Percentiles rank a stretch among this genome's conserved stretches.
These are phyloP conservation scores for Polygonum maritimum DNA, from an alignment of 148 eudicot species.

Conservation along the genomic window DNA sequence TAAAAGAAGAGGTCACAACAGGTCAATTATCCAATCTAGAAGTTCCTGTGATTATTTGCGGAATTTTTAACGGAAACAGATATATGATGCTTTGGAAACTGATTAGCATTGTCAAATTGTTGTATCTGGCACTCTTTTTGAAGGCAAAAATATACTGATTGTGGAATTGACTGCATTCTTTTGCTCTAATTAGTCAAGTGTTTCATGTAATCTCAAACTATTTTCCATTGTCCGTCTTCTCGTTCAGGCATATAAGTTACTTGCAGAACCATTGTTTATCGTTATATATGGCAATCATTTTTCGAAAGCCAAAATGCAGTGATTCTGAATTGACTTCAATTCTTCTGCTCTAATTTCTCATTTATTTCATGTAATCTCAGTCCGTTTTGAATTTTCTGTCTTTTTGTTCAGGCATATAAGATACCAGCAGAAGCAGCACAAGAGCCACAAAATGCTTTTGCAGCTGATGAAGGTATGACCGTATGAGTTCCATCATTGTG, in stretches of 20 bases:
- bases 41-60: neutral
- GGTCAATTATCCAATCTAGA: neutral
- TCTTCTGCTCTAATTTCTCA: neutral
- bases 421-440: neutral
- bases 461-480: slow-evolving; percentile 1
- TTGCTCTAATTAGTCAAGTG: neutral
- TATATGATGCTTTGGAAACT: neutral
- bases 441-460: neutral
- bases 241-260: neutral
- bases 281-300: neutral
- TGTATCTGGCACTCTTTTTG: neutral
- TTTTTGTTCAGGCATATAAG: neutral
- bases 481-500: neutral
- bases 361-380: neutral
- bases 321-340: neutral
- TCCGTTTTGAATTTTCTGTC: neutral
- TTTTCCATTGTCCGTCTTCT: neutral
- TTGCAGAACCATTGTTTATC: neutral
- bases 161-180: neutral
- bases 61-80: neutral
- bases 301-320: neutral
- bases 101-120: neutral
- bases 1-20: neutral
- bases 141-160: neutral
- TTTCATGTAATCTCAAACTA: neutral